Evolutionary conservation across 768 basidiomycete species (phyloP).

Genomic region (Rhodotorula babjevae): DNA sequence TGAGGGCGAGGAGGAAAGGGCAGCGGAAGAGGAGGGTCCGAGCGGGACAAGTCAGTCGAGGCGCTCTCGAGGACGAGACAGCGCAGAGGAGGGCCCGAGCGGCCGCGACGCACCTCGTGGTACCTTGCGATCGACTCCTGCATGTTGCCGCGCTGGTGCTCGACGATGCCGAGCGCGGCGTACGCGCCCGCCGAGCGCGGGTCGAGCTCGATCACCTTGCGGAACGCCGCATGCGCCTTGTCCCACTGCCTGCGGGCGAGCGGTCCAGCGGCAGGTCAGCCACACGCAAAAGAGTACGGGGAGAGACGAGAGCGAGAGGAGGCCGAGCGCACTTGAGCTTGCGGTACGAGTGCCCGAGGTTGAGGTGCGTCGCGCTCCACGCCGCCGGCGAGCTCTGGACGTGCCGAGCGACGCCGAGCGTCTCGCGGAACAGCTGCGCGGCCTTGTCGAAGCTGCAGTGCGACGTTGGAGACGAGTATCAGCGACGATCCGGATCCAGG

Average conservation of each 20-base stretch:
- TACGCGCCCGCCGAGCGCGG: slow-evolving; percentile 76
- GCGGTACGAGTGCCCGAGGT: slow-evolving; percentile 82
- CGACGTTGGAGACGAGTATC: neutral
- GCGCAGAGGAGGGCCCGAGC: too few relatives aligned
- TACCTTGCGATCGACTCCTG: slow-evolving; percentile 83
- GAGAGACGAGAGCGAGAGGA: neutral
- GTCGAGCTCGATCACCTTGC: slow-evolving; percentile 76
- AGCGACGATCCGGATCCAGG: too few relatives aligned
- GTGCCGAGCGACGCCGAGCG: slow-evolving; percentile 74
- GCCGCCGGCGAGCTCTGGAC: slow-evolving; percentile 77
- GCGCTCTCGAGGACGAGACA: too few relatives aligned
- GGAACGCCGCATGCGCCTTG: slow-evolving; percentile 69
- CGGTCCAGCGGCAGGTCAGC: neutral
- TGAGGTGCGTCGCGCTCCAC: slow-evolving; percentile 86
- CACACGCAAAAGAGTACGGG: too few relatives aligned
- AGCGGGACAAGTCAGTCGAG: too few relatives aligned
- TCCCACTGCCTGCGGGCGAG: slow-evolving; percentile 52
- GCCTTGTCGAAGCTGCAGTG: slow-evolving; percentile 75
- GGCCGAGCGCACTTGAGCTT: slow-evolving; percentile 49
- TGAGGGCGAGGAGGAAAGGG: neutral
- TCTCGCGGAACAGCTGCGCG: slow-evolving; percentile 63
- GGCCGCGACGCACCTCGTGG: slow-evolving; percentile 66
- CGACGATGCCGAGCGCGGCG: slow-evolving; percentile 81
- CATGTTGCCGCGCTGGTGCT: slow-evolving; percentile 66
- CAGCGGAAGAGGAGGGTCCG: neutral